Evolutionary conservation across 345 rosid genomes (phyloP), one percentile per base, ranked within the genome.

Genomic region (Acer yangbiense): DNA sequence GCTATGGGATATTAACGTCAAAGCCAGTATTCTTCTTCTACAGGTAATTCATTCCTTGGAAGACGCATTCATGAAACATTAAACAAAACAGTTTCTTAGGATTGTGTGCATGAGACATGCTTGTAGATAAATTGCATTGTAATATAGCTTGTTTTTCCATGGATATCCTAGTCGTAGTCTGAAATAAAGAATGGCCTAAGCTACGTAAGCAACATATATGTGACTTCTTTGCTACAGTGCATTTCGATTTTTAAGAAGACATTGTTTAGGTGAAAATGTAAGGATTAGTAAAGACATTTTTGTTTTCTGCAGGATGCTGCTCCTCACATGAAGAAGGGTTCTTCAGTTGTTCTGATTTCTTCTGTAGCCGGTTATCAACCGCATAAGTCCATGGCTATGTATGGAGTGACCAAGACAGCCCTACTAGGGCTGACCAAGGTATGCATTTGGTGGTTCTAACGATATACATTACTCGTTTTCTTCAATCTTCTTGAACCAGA

Each of bases 371-470:
- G 86, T 52, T 96, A 83, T 80, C 79, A 68, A 21, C 99, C 97
- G 6, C 88, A 78, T 41, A n/a, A 84, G 55, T 68, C 94, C 57
- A 82, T 90, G 91, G 88, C 87, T 76, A 92, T 96, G 97, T 96
- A 96, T 79, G 99, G 97, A 21, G 97, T 96, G 52, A 91, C 97
- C 9, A 96, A 96, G 85, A 96, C 99, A 0, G 97, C 99, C 61
- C 92, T 94, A 79, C 88, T 96, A 29, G 99, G 98, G 35, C 86
- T 96, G 32, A 90, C 93, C 54, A 96, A 96, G 94, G 99, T 94
- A 71, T 9, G 80, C 20, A 14, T 17, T 39, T 44, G 29, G 23
- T 44, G 4, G 39, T 35, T 35, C 21, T 46, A 80, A 13, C 20
- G 20, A n/a, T 48, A 18, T 7, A 11, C 0, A 27, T 71, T 1